These are phyloP conservation scores for Syzygium aromaticum DNA, from an alignment of 345 rosid species.

Conservation along the genomic window DNA sequence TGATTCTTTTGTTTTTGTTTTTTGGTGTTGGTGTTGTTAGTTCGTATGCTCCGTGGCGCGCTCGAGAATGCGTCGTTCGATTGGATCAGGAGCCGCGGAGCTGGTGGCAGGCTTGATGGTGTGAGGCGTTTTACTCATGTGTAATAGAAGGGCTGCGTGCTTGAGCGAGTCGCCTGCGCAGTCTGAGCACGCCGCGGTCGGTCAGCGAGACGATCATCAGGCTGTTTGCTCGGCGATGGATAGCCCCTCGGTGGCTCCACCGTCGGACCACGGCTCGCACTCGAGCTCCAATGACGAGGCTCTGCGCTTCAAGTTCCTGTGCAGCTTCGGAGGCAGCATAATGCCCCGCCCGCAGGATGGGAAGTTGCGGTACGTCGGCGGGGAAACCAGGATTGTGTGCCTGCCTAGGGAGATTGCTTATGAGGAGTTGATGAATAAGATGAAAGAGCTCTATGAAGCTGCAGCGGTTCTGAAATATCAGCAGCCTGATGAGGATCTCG, in stretches of 20 bases:
- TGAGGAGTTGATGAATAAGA: constrained; percentile 74
- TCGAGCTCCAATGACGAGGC: constrained; percentile 54
- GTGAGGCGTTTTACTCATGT: constrained; percentile 28
- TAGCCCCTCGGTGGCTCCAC: background rate
- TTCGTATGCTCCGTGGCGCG: background rate
- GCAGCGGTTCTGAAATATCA: constrained; percentile 77
- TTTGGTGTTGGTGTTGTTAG: background rate
- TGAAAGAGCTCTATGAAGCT: constrained; percentile 83
- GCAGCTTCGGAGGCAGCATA: constrained; percentile 90
- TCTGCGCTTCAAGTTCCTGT: constrained; percentile 70
- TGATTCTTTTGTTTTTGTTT: background rate
- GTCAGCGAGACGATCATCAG: background rate
- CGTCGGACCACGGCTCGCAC: constrained; percentile 12
- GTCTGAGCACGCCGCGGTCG: background rate
- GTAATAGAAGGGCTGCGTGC: constrained; percentile 32
- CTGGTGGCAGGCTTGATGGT: constrained; percentile 4
- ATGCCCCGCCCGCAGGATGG: constrained; percentile 98
- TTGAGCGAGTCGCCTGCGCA: constrained; percentile 8
- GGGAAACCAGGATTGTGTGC: constrained; percentile 86
- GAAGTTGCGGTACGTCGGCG: constrained; percentile 86
- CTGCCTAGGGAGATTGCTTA: constrained; percentile 58
- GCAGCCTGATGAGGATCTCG: constrained; percentile 99
- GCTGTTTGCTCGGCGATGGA: constrained; percentile 10
- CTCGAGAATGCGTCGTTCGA: constrained; percentile 18
- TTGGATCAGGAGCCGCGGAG: background rate